Percentiles rank a stretch among this genome's conserved stretches.
These are phyloP conservation scores for Letharia lupina DNA, from an alignment of 495 filamentous ascomycete species.

Conservation along the genomic window DNA sequence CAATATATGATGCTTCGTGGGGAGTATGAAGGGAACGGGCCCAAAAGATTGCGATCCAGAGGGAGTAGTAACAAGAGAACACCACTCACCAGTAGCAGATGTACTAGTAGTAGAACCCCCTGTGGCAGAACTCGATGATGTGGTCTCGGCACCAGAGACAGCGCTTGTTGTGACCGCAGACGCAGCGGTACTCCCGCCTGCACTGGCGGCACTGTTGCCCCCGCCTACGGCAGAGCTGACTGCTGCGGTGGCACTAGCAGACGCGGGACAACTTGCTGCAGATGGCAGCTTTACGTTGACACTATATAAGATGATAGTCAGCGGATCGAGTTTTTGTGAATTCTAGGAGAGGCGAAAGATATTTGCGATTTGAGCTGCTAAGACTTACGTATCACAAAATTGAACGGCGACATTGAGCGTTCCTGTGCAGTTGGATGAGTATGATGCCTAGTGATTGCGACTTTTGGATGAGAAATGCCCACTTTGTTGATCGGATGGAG, in stretches of 20 bases:
- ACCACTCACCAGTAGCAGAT: constrained; percentile 19
- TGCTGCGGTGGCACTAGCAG: constrained; percentile 24
- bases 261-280: constrained; percentile 19
- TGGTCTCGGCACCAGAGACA: constrained; percentile 22
- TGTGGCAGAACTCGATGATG: constrained; percentile 21
- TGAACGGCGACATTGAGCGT: constrained; percentile 42
- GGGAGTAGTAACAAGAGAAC: neutral
- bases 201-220: neutral
- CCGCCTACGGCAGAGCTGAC: neutral
- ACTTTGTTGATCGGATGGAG: constrained; percentile 46
- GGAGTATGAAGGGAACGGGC: neutral
- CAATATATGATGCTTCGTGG: neutral
- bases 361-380: neutral
- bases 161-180: constrained; percentile 20
- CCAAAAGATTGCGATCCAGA: neutral
- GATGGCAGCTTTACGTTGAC: constrained; percentile 27
- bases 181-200: constrained; percentile 13
- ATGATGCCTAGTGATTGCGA: neutral
- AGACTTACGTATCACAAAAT: constrained; percentile 38
- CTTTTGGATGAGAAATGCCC: constrained; percentile 20
- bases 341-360: neutral
- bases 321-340: neutral
- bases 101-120: constrained; percentile 15
- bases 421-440: constrained; percentile 28
- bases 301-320: neutral